These are phyloP conservation scores for Vitis hybrid DNA, from an alignment of 177 flowering plant genomes.

Conservation along the genomic window DNA sequence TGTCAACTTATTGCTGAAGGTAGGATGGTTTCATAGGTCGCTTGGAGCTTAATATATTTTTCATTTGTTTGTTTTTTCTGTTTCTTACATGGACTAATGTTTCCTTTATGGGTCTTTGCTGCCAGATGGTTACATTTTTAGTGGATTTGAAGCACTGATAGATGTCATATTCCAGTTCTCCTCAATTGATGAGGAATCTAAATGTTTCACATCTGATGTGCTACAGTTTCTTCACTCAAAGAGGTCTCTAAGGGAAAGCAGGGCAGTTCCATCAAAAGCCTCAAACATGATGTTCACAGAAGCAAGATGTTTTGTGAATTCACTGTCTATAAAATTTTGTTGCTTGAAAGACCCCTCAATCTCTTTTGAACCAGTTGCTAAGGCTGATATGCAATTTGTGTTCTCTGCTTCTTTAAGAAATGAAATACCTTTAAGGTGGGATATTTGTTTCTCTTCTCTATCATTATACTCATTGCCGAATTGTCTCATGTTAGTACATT, in stretches of 20 bases:
- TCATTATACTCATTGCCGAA: slow-evolving; percentile 42
- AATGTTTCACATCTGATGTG: slow-evolving; percentile 57
- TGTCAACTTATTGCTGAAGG: slow-evolving; percentile 70
- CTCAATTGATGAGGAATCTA: slow-evolving; percentile 44
- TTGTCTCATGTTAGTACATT: slow-evolving; percentile 40
- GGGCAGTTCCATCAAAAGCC: slow-evolving; percentile 17
- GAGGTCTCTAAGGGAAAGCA: slow-evolving; percentile 27
- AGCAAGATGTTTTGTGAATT: slow-evolving; percentile 36
- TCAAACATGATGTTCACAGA: slow-evolving; percentile 36
- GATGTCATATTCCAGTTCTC: slow-evolving; percentile 52
- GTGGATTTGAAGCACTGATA: slow-evolving; percentile 51
- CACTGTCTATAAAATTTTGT: slow-evolving; percentile 37
- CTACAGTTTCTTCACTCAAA: slow-evolving; percentile 54
- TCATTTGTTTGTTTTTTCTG: background rate
- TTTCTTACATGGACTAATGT: background rate
- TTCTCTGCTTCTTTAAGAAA: slow-evolving; percentile 50
- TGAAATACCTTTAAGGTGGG: slow-evolving; percentile 38
- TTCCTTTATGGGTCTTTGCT: slow-evolving; percentile 8
- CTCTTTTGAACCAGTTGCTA: slow-evolving; percentile 38
- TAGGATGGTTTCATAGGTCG: slow-evolving; percentile 22
- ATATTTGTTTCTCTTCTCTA: slow-evolving; percentile 41
- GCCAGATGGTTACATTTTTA: slow-evolving; percentile 41
- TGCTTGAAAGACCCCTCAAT: slow-evolving; percentile 18
- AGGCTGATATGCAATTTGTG: slow-evolving; percentile 48
- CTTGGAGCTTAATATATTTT: background rate